Evolutionary conservation across 2,329 filamentous ascomycete genomes (phyloP), one percentile per base, ranked within the genome.

Genomic region (Coleophoma crateriformis): DNA sequence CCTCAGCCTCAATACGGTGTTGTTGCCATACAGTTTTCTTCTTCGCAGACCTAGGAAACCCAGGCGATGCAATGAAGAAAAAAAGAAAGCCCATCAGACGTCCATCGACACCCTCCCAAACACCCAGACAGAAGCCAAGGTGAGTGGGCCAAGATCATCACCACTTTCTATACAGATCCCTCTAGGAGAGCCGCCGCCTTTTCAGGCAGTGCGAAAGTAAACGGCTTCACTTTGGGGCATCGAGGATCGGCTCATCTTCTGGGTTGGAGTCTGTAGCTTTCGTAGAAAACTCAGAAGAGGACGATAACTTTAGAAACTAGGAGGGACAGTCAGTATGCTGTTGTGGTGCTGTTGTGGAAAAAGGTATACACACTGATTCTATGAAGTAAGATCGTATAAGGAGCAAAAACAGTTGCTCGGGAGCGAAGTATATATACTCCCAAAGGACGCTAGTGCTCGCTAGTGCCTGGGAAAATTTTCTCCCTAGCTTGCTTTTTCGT

Each of bases 191-290:
- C 78, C 78, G 79, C 78, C 76, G 68, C 73, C 78, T 75, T 81
- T 79, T 64, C 77, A 74, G 76, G 72, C 71, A 74, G 76, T 54
- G 53, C 77, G 76, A 79, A 73, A 76, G 75, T 68, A 72, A 72
- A 71, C 71, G 76, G 77, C 71, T 86, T 90, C 87, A 91, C 87
- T 90, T 86, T 87, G 81, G 84, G 85, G 85, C 74, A 78, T 38
- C 35, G 35, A 38, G 35, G 35, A 38, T 38, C 35, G 35, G 35
- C 35, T 38, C 35, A 38, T 38, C 88, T 88, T 86, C 87, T 88
- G 90, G 88, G 87, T 84, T 91, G 81, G 83, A 82, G 81, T 88
- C 85, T 90, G 86, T 90, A 82, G 87, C 89, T 95, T 78, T 78
- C 85, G 81, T 90, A 79, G 81, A 82, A 81, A 91, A 86, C 82